Conservation (phyloP, 2,329 filamentous ascomycete species). For the Lecanicillium sp. region DNA sequence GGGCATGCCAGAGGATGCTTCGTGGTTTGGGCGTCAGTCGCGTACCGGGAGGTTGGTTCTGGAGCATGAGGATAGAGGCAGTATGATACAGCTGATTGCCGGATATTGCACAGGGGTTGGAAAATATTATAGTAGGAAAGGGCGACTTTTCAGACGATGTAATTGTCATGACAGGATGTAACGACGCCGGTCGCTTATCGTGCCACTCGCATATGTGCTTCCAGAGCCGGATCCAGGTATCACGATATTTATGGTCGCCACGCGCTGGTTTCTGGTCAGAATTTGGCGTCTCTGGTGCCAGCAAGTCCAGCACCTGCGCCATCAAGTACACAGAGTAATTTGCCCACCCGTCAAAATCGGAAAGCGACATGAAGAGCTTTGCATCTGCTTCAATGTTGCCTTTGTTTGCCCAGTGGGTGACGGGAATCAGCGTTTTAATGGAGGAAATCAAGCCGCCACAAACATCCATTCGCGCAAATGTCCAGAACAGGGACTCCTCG, state of each 20-base stretch:
- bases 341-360: conserved; percentile 37
- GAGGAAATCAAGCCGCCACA: conserved; percentile 45
- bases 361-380: conserved; percentile 24
- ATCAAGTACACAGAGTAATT: conserved; percentile 42
- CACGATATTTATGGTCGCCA: conserved; percentile 12
- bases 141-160: conserved; percentile 33
- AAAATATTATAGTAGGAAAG: conserved; percentile 43
- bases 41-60: conserved; percentile 31
- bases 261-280: no score
- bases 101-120: conserved; percentile 43
- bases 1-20: conserved; percentile 42
- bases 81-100: conserved; percentile 49
- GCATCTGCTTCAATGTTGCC: conserved; percentile 21
- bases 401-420: conserved; percentile 35
- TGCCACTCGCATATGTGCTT: conserved; percentile 33
- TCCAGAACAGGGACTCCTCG: conserved; percentile 46
- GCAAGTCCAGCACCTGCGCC: conserved; percentile 33
- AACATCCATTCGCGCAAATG: conserved; percentile 46
- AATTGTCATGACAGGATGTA: conserved; percentile 27
- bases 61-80: conserved; percentile 41
- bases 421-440: conserved; percentile 40
- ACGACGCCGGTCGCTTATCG: conserved; percentile 23
- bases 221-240: conserved; percentile 30
- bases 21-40: conserved; percentile 30
- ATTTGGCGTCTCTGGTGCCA: conserved; percentile 14